phyloP scores from a whole-genome alignment of 1,139 yeast genomes.

The Candida pseudoviswanathii region DNA sequence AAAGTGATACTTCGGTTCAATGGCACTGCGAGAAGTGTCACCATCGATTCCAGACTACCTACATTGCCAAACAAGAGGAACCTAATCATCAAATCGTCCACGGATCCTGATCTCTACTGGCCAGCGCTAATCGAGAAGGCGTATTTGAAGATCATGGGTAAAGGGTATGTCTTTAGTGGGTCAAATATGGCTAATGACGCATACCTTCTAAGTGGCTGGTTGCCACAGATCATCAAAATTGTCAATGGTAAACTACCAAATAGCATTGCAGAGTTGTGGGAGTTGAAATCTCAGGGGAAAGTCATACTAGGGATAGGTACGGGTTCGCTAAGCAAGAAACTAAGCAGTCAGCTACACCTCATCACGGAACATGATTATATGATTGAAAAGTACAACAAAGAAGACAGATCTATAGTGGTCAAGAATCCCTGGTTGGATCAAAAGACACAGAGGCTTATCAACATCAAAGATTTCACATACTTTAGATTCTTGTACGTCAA shows the following conservation, averaged over 20 bases:
- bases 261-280: constrained; percentile 34
- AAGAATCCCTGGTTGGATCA: constrained; percentile 32
- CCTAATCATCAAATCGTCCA: constrained; percentile 41
- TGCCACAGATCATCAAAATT: constrained; percentile 62
- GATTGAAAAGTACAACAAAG: constrained; percentile 17
- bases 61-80: constrained; percentile 21
- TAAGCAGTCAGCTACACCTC: constrained; percentile 40
- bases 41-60: constrained; percentile 52
- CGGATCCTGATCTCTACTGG: constrained; percentile 50
- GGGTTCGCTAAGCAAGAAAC: constrained; percentile 45
- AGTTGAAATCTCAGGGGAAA: constrained; percentile 30
- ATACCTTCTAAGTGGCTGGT: constrained; percentile 66
- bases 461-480: constrained; percentile 36
- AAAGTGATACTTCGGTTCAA: constrained; percentile 48
- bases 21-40: constrained; percentile 57
- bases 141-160: constrained; percentile 60
- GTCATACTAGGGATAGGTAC: constrained; percentile 71
- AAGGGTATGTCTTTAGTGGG: constrained; percentile 67
- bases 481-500: constrained; percentile 65
- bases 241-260: constrained; percentile 28
- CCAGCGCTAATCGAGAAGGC: constrained; percentile 82
- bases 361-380: constrained; percentile 75
- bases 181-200: constrained; percentile 83
- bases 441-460: constrained; percentile 27
- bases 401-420: constrained; percentile 23